Evolutionary conservation across 441 rosid genomes (phyloP).

Genomic region (Flueggea neowawraea): DNA sequence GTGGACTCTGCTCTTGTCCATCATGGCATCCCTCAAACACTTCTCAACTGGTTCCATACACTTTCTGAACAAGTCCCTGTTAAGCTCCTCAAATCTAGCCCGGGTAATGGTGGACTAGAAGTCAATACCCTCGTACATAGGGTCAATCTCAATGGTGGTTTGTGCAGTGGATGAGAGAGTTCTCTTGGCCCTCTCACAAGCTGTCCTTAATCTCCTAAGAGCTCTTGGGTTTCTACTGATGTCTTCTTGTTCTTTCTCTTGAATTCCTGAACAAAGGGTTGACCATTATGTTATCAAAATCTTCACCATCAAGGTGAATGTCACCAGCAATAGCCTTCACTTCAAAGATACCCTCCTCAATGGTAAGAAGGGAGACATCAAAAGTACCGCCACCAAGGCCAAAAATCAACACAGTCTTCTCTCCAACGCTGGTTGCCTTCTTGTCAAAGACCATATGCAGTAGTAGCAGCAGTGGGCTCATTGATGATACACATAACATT

Average conservation of each 20-base stretch:
- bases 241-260: conserved; percentile 74
- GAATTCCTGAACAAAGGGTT: conserved; percentile 71
- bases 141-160: conserved; percentile 13
- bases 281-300: conserved; percentile 73
- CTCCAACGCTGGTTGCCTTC: conserved; percentile 54
- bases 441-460: conserved; percentile 74
- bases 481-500: conserved; percentile 69
- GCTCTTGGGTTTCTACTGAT: conserved; percentile 67
- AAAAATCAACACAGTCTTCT: conserved; percentile 67
- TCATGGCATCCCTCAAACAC: conserved; percentile 73
- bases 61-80: conserved; percentile 72
- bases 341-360: conserved; percentile 72
- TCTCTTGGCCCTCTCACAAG: conserved; percentile 30
- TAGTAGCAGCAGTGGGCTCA: conserved; percentile 74
- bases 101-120: conserved; percentile 61
- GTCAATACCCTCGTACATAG: conserved; percentile 60
- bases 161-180: conserved; percentile 51
- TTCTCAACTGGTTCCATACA: conserved; percentile 87
- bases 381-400: conserved; percentile 50
- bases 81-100: conserved; percentile 19
- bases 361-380: conserved; percentile 75
- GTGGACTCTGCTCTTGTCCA: conserved; percentile 66
- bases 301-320: conserved; percentile 72
- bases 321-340: conserved; percentile 77
- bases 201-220: conserved; percentile 57